Base-by-base conservation (phyloP, 768 basidiomycete species). In the Serpula lacrymans region DNA sequence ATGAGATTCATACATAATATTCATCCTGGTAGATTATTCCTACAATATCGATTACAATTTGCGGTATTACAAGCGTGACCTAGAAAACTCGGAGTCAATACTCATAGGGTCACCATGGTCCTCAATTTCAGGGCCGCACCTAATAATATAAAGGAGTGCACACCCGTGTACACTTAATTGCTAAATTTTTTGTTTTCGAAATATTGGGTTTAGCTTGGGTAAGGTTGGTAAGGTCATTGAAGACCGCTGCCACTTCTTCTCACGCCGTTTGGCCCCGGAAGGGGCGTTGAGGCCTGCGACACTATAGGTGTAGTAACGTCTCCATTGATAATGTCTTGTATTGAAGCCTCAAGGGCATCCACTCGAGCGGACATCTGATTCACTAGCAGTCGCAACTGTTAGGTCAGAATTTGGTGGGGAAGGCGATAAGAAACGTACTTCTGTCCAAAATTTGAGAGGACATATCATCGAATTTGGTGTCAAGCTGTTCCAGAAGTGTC, bases 401-500 rank as follows among this genome's bases (percentile, higher is more conserved):
- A 36, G 38, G 49, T 50, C 23, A 43, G 44, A 14, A 27, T 13
- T 12, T 35, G 12, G 16, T 35, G 22, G 28, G 18, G 28, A 39
- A 29, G 28, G 34, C 26, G 39, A 48, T 9, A 32, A 35, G 32
- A 32, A 34, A 74, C 84, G 51, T 56, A 90, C 87, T 89, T 52
- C 84, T 73, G 42, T 88, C 84, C 46, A 95, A 72, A 47, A 96
- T 88, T 59, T 94, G 87, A 14, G 72, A 72, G 23, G 91, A 94
- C 90, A 94, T 94, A 38, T 91, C 86, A 52, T 95, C 90, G 53
- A 96, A 95, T 48, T 88, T 88, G 34, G 76, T 53, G 54, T 96
- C 92, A n/a, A 96, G 71, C 52, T 93, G 86, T 50, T 89, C 86
- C 9, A 96, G 65, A 16, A 96, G 67, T 10, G 80, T 85, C 64